Percentiles rank a stretch among this genome's conserved stretches.
These are phyloP conservation scores for Hanseniaspora osmophila DNA, from an alignment of 805 yeast genomes.

Conservation along the genomic window DNA sequence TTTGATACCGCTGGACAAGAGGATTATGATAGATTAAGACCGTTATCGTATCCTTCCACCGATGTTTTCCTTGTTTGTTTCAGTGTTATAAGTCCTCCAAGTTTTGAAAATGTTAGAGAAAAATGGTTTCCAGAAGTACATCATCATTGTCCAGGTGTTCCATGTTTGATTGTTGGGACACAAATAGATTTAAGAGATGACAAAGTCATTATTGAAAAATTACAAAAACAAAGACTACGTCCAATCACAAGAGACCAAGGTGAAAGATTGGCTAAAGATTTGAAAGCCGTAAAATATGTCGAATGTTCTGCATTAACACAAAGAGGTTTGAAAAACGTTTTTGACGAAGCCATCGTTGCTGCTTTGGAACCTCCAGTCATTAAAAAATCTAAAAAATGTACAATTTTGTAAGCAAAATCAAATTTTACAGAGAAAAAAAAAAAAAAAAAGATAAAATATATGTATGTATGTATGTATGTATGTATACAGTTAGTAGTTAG, in stretches of 20 bases:
- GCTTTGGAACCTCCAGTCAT: conserved; percentile 94
- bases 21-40: conserved; percentile 95
- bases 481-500: not conserved
- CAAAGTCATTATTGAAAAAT: conserved; percentile 75
- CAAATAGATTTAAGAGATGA: conserved; percentile 92
- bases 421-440: not conserved
- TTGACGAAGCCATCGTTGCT: conserved; percentile 96
- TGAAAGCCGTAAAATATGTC: conserved; percentile 90
- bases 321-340: conserved; percentile 92
- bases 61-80: conserved; percentile 94
- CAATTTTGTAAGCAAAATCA: conserved; percentile 40
- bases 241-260: conserved; percentile 83
- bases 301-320: conserved; percentile 97
- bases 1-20: conserved; percentile 99
- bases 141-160: conserved; percentile 96
- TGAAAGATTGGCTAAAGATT: conserved; percentile 81
- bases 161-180: conserved; percentile 92
- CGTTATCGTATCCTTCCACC: conserved; percentile 91
- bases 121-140: conserved; percentile 99
- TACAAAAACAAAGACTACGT: conserved; percentile 77
- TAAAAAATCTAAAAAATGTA: conserved; percentile 64
- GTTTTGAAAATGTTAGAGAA: conserved; percentile 93
- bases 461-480: not conserved
- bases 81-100: conserved; percentile 91
- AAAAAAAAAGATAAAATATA: not conserved